Base-by-base conservation (phyloP, 2,329 filamentous ascomycete genomes). In the Exserohilum rostratum region DNA sequence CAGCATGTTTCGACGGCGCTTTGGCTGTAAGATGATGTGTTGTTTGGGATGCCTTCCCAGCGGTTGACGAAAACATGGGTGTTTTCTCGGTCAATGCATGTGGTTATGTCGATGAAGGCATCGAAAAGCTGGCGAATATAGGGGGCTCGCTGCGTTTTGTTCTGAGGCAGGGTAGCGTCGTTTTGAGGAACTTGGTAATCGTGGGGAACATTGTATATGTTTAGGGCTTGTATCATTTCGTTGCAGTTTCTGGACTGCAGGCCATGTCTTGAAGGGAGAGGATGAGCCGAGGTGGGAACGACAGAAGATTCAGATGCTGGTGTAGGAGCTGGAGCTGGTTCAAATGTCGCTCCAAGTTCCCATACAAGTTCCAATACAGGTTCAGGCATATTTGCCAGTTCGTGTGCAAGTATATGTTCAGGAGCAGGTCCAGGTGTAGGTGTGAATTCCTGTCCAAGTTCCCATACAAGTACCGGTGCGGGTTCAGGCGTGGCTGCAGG, bases 1-100 rank as follows among this genome's bases (percentile, higher is more conserved):
- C 50, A 50, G 10, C 49, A 31, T 6, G 38, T 45, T 20, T 53
- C 38, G 11, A 57, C 46, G 13, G 20, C 13, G 1, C 31, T 6
- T 5, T 17, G 29, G 2, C 45, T 47, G 22, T 42, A 46, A 5
- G 25, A 13, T 0, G 50, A 43, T 5, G 20, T 22, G 2, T 39
- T 1, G 11, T 34, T 9, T 1, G 25, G 20, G 29, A 46, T 22
- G 1, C 3, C 22, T 3, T 13, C 6, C 27, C 39, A 53, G 2
- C 22, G 44, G n/a, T 20, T 17, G n/a, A 40, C n/a, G 44, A 44
- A 48, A 17, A 11, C 35, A 13, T 34, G 13, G 4, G 22, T 13
- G 25, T 42, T 37, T 10, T 25, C 39, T 20, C 37, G 35, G 45
- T 57, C 54, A 20, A 49, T 44, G 2, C 49, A 57, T 12, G 33